Evolutionary conservation across 768 basidiomycete species (phyloP).

Genomic region (Russula abietina): DNA sequence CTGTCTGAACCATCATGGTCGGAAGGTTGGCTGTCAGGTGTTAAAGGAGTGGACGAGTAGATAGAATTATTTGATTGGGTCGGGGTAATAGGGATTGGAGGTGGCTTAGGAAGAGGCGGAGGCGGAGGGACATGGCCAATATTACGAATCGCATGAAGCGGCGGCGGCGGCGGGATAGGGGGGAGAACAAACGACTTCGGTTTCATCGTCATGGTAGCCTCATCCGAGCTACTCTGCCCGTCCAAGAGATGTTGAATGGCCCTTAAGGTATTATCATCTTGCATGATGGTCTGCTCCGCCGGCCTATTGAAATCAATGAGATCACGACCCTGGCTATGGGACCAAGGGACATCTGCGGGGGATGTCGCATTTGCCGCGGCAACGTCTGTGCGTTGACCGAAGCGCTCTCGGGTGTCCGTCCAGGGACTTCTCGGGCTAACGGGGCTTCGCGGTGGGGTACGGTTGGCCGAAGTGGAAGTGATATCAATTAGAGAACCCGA

Average conservation of each 20-base stretch:
- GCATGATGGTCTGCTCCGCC: conserved; percentile 20
- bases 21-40: conserved; percentile 19
- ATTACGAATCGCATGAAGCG: conserved; percentile 15
- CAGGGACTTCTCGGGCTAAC: conserved; percentile 46
- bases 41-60: conserved; percentile 16
- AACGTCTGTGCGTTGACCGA: conserved; percentile 19
- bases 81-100: conserved; percentile 9
- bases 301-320: conserved; percentile 23
- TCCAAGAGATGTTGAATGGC: conserved; percentile 21
- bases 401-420: conserved; percentile 33
- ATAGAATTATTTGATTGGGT: conserved; percentile 3
- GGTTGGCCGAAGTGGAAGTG: conserved; percentile 3
- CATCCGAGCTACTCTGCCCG: conserved; percentile 17
- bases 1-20: conserved; percentile 47
- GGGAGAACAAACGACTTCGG: conserved; percentile 21
- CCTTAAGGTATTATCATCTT: conserved; percentile 20
- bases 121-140: conserved; percentile 24
- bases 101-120: conserved; percentile 20
- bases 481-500: conserved; percentile 10
- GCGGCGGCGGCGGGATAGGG: conserved; percentile 21
- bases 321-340: conserved; percentile 11
- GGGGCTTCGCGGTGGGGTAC: conserved; percentile 57
- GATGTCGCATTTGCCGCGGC: conserved; percentile 5
- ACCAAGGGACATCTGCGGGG: conserved; percentile 9
- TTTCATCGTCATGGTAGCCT: conserved; percentile 19